phyloP scores from a whole-genome alignment of 164 flowering plant species.

The Echeveria elegans region DNA sequence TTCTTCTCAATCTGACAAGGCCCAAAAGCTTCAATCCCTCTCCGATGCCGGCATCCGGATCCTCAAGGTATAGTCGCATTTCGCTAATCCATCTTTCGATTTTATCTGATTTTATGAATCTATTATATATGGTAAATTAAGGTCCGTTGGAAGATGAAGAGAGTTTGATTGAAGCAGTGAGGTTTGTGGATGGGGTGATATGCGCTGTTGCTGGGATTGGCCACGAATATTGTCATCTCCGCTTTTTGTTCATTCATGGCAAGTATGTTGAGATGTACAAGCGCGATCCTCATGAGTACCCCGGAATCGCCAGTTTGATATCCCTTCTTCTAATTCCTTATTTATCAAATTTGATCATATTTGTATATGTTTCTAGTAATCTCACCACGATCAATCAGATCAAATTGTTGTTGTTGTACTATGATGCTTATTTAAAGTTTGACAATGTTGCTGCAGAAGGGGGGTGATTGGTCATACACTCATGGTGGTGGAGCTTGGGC shows the following conservation, averaged over 20 bases:
- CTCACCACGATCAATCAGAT: not conserved
- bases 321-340: not conserved
- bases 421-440: not conserved
- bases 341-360: too few species aligned
- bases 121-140: too few species aligned
- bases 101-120: too few species aligned
- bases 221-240: slow-evolving; percentile 73
- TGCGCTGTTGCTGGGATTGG: too few species aligned
- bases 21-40: too few species aligned
- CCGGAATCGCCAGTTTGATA: slow-evolving; percentile 50
- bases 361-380: not conserved
- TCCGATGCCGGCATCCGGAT: too few species aligned
- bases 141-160: too few species aligned
- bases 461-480: slow-evolving; percentile 73
- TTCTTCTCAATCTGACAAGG: too few species aligned
- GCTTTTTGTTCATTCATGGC: slow-evolving; percentile 58
- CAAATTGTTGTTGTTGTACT: not conserved
- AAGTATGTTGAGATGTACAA: slow-evolving; percentile 74
- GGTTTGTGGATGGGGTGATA: too few species aligned
- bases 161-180: too few species aligned
- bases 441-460: slow-evolving; percentile 39
- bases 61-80: too few species aligned
- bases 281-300: slow-evolving; percentile 69
- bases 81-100: too few species aligned
- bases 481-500: slow-evolving; percentile 86